phyloP scores from a whole-genome alignment of 2,329 filamentous ascomycete genomes.

The Epichloe elymi region DNA sequence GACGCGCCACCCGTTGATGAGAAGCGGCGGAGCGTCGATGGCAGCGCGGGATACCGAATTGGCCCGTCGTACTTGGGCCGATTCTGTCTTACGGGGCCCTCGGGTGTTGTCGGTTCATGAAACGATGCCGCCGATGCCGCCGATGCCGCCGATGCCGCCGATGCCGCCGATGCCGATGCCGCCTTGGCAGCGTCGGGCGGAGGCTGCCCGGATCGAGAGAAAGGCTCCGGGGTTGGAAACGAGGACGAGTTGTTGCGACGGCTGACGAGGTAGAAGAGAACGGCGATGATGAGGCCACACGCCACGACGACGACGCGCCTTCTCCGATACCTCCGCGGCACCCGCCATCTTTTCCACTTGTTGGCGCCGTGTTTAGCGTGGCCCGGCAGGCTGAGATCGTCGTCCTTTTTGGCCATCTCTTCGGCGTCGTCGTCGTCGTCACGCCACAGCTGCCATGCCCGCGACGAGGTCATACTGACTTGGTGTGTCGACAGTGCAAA shows the following conservation, averaged over 20 bases:
- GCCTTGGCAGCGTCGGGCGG: not conserved
- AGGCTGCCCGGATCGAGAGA: not conserved
- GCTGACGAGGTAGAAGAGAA: slow-evolving; percentile 38
- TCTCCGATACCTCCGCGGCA: slow-evolving; percentile 37
- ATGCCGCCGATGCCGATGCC: not conserved
- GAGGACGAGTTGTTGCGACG: slow-evolving; percentile 15
- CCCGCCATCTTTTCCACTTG: slow-evolving; percentile 28
- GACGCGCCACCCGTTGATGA: slow-evolving; percentile 37
- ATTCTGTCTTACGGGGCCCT: not conserved
- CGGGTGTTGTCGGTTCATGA: not conserved
- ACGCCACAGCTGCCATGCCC: slow-evolving; percentile 27
- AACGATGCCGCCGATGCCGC: not conserved
- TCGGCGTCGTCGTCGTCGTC: slow-evolving; percentile 29
- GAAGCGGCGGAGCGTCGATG: slow-evolving; percentile 47
- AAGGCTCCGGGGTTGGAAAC: not conserved
- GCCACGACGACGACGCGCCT: slow-evolving; percentile 37
- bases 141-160: not conserved
- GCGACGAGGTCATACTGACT: slow-evolving; percentile 3
- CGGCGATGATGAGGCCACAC: slow-evolving; percentile 30
- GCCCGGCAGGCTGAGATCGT: slow-evolving; percentile 30
- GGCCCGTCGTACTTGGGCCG: slow-evolving; percentile 47
- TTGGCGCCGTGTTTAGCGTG: slow-evolving; percentile 12
- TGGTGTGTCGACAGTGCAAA: not conserved
- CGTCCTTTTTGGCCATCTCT: slow-evolving; percentile 47
- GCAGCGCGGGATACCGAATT: slow-evolving; percentile 55